Evolutionary conservation across 768 basidiomycete genomes (phyloP), one percentile per base, ranked within the genome.

Genomic region (Mycena metata): DNA sequence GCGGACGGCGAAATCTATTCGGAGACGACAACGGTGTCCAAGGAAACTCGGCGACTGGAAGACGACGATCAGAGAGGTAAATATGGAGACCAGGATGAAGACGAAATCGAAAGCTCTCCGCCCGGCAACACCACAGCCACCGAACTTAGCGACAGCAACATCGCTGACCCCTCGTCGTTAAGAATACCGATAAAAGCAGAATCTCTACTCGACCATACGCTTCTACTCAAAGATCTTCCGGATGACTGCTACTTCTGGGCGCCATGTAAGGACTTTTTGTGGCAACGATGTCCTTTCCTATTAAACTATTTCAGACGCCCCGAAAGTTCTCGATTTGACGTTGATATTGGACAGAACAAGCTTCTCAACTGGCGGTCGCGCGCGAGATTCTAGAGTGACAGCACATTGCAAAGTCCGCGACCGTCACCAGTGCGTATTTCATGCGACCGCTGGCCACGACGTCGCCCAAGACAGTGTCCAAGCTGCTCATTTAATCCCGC

Each of bases 1-100:
- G 62, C 52, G 6, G 62, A 64, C 43, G 52, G 62, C 33, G 52
- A 64, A 6, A 46, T 64, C 1, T 56, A 23, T 55, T 47, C 35
- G 24, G 2, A 43, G 42, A n/a, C n/a, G n/a, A n/a, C n/a, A n/a
- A n/a, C n/a, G n/a, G n/a, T n/a, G n/a, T n/a, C n/a, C n/a, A n/a
- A n/a, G n/a, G n/a, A n/a, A n/a, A n/a, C n/a, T n/a, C n/a, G n/a
- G n/a, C n/a, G n/a, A n/a, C n/a, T n/a, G n/a, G n/a, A n/a, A n/a
- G n/a, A n/a, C n/a, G n/a, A n/a, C n/a, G n/a, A n/a, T n/a, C n/a
- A n/a, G n/a, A n/a, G n/a, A n/a, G n/a, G n/a, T n/a, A n/a, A n/a
- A n/a, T n/a, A n/a, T n/a, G n/a, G n/a, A n/a, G n/a, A n/a, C n/a
- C n/a, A n/a, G n/a, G n/a, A n/a, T n/a, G n/a, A n/a, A n/a, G n/a